Evolutionary conservation across 2,329 filamentous ascomycete species (phyloP).

Genomic region (Paraphoma sp.): DNA sequence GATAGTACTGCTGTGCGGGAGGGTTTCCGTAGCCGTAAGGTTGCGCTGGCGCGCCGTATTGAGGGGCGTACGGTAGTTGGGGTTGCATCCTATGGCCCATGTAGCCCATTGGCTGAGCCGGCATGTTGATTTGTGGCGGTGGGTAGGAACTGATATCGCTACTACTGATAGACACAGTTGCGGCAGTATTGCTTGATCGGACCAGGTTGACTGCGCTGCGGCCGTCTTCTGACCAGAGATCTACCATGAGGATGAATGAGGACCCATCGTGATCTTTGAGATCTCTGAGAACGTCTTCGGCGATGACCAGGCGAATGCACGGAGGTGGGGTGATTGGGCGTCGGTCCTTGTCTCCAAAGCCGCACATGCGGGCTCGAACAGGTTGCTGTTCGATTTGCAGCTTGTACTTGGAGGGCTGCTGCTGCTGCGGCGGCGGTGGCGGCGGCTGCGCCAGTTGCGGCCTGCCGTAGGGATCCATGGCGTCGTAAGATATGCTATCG

Average conservation of each 20-base stretch:
- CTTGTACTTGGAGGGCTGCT: constrained; percentile 53
- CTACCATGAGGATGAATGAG: constrained; percentile 72
- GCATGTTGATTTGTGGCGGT: constrained; percentile 52
- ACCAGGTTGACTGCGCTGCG: constrained; percentile 72
- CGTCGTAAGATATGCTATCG: background rate
- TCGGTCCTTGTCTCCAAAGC: constrained; percentile 98
- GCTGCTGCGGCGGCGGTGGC: background rate
- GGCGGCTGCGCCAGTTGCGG: background rate
- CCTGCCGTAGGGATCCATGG: background rate
- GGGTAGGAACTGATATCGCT: constrained; percentile 81
- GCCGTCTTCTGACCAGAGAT: constrained; percentile 70
- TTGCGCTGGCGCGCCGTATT: constrained; percentile 4
- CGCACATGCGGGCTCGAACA: constrained; percentile 93
- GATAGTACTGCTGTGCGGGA: too few species aligned
- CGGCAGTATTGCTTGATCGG: constrained; percentile 68
- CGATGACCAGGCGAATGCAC: constrained; percentile 83
- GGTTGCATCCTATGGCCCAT: constrained; percentile 3
- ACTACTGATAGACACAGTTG: constrained; percentile 75
- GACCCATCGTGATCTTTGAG: constrained; percentile 73
- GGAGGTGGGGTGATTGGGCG: constrained; percentile 95
- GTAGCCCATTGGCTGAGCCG: constrained; percentile 29
- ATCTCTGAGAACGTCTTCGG: constrained; percentile 78
- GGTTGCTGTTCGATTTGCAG: constrained; percentile 90
- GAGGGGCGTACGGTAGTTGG: constrained; percentile 5
- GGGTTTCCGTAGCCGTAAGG: constrained; percentile 12